Conservation (phyloP, 768 basidiomycete genomes). For the Phanerodontia chrysosporium region DNA sequence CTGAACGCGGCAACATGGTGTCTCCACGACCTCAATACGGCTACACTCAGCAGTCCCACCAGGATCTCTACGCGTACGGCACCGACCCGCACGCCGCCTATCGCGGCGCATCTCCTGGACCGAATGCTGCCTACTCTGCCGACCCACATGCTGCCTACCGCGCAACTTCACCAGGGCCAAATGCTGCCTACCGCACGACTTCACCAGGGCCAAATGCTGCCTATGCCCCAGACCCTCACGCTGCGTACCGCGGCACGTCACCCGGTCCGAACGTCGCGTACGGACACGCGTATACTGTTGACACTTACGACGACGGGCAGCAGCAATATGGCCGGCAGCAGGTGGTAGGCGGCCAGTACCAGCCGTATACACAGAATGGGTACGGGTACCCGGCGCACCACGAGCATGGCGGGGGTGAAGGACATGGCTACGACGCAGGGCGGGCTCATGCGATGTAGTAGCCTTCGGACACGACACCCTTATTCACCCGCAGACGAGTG, state of each 20-base stretch:
- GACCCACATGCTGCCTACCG: not conserved
- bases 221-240: no score
- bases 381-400: conserved; percentile 13
- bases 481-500: not conserved
- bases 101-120: not conserved
- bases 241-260: no score
- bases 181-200: not conserved
- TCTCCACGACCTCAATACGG: conserved; percentile 13
- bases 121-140: not conserved
- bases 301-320: conserved; percentile 12
- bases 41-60: conserved; percentile 13
- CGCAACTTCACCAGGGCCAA: not conserved
- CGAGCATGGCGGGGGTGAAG: conserved; percentile 11
- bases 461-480: conserved; percentile 8
- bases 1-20: conserved; percentile 10
- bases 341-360: conserved; percentile 5
- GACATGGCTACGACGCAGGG: conserved; percentile 21
- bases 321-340: conserved; percentile 11
- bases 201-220: not conserved
- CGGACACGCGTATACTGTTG: conserved; percentile 6
- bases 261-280: no score
- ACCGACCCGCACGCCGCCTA: conserved; percentile 5
- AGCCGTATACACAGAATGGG: conserved; percentile 10
- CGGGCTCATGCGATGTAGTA: conserved; percentile 25
- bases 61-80: conserved; percentile 6